Base-by-base conservation (phyloP, 2,329 filamentous ascomycete genomes). In the Cordyceps cateniannulata region DNA sequence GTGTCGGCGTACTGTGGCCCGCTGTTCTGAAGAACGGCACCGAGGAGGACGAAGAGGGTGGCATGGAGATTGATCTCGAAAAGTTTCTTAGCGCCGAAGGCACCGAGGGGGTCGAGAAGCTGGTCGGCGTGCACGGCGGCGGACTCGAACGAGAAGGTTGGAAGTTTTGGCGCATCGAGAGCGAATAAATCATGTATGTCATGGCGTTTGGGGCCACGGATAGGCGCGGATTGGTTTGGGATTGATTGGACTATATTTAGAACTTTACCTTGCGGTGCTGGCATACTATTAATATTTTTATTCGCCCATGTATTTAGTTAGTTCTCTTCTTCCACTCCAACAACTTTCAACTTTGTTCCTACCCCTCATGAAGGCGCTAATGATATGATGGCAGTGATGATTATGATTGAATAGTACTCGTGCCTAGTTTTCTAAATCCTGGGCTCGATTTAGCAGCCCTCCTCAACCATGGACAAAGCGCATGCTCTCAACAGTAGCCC, bases 1-100 rank as follows among this genome's bases (percentile, higher is more conserved):
- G 95, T 14, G 91, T 99, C 1, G 95, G 95, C 42, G 91, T 99
- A 1, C 81, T 99, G 5, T 96, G 90, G 86, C 95, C 95, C 1
- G 95, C 95, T 0, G 88, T 97, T 0, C 78, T 97, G 27, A 90
- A 91, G 71, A 96, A 96, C 63, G 90, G 89, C 6, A 85, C 83
- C n/a, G 86, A 88, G 42, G 88, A 91, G 68, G 88, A 91, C 65
- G 80, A 84, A 0, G 85, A 91, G 65, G 91, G 91, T 38, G 91
- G 91, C 25, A 91, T 95, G 77, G 93, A 97, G 75, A 98, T 99
- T 69, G 90, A 96, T 68, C 82, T 93, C 68, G 91, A 97, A 62
- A 81, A 80, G 62, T 85, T 99, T 71, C 80, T 98, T 59, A 90
- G 87, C 60, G 95, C 91, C 0, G 84, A 91, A 58, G 93, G 90